Base-by-base conservation (phyloP, 306 rosid genomes). In the Argentina anserina region DNA sequence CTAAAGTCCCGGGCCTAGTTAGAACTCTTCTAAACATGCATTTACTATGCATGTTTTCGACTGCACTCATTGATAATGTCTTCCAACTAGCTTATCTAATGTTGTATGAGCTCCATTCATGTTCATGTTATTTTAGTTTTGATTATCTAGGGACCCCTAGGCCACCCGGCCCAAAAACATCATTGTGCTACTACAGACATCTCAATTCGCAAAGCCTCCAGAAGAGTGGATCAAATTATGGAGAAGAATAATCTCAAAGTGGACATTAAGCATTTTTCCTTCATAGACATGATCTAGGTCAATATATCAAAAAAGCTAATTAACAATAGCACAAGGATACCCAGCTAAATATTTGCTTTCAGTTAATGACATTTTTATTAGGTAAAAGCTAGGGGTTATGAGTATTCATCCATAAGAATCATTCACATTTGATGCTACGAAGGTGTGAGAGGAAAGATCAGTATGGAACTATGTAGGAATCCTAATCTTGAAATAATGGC, bases 391-490 rank as follows among this genome's bases (percentile, higher is more conserved):
- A 62, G 33, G 6, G 5, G 55, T 8, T 33, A 20, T 3, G 17
- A 20, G 20, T 33, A 47, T 10, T 45, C 17, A 65, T 72, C 56
- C 69, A 58, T 37, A 34, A 46, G 75, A 77, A 67, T 76, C 52
- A 43, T 33, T 33, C 13, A 0, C 9, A 3, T 25, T 34, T 70
- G 80, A 47, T 76, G 75, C 63, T 42, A 26, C 29, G 50, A 50
- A 53, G 73, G 66, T 74, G 76, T 61, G 71, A 81, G 37, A 63
- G 72, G 70, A 76, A 72, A 76, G 64, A 41, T 76, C 62, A 76
- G 20, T 20, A 34, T 69, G 68, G 86, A 86, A 84, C 83, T 79
- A 65, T 66, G 29, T 23, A 84, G 73, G 88, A 85, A 87, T 86
- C 82, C 71, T 70, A 86, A 78, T 79, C 81, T 79, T 74, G 75